Base-by-base conservation (phyloP, 306 rosid species). In the Sphenostylis stenocarpa region DNA sequence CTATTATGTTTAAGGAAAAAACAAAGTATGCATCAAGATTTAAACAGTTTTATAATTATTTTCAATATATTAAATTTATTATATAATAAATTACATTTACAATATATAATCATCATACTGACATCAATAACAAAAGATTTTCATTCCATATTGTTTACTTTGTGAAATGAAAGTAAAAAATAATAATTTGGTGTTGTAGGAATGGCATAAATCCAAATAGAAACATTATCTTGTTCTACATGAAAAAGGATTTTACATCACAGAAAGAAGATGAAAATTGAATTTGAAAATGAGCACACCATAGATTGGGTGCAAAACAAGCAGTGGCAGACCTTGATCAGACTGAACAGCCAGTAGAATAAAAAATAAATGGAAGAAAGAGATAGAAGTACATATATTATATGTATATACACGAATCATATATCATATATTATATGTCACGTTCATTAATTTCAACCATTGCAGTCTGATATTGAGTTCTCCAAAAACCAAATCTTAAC, bases 381-480 rank as follows among this genome's bases (percentile, higher is more conserved):
- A 17, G 48, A 64, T 15, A 16, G 28, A 72, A 24, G 14, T 17
- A 45, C 7, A 66, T 31, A 60, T 17, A 49, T 39, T 24, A 70
- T 41, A 83, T 17, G 64, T 33, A 79, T 51, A 36, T 16, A 58
- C 38, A 71, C 52, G 19, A 21, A 55, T 55, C 62, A 31, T 62
- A 63, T 55, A 71, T 82, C 63, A 76, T 31, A 34, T 12, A 70
- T 44, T 75, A 81, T 65, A 53, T 62, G 44, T 34, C 47, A 62
- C 81, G 55, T 70, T 39, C 72, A 74, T 28, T n/a, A n/a, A n/a
- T n/a, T 80, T 76, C 79, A 73, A 78, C 77, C 87, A 68, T 67
- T 70, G 61, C 69, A 49, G 31, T 51, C 65, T 20, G 79, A 39
- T 39, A 58, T 55, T 68, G 53, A 66, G 23, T 34, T 69, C 51